A percentile compares a stretch with the other conserved stretches of the same genome.
Conservation (phyloP, 345 rosid genomes). For the Sapria himalayana region DNA sequence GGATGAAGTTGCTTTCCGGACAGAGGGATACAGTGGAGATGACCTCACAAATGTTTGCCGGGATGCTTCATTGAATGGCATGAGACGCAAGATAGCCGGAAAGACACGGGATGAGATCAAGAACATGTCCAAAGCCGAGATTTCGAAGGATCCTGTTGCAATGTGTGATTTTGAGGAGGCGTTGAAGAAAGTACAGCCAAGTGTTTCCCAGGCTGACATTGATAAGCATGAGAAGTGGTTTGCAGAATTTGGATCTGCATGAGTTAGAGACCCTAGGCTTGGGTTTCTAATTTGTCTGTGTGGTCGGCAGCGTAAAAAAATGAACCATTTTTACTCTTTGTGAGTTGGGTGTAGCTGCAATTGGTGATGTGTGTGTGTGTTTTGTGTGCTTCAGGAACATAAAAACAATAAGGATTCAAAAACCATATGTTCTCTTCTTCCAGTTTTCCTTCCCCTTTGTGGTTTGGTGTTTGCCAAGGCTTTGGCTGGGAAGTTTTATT, state of each 20-base stretch:
- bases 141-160: conserved; percentile 88
- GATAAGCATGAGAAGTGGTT: conserved; percentile 99
- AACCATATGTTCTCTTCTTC: too few relatives aligned
- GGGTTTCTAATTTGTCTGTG: too few relatives aligned
- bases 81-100: conserved; percentile 99
- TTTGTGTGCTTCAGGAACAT: too few relatives aligned
- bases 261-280: conserved; percentile 2
- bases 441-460: too few relatives aligned
- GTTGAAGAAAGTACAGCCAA: conserved; percentile 68
- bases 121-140: conserved; percentile 96
- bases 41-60: conserved; percentile 96
- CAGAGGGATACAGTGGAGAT: conserved; percentile 97
- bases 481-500: too few relatives aligned
- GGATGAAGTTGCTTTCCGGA: conserved; percentile 74
- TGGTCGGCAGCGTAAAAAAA: too few relatives aligned
- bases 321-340: too few relatives aligned
- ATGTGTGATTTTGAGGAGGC: conserved; percentile 99
- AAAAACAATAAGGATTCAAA: too few relatives aligned
- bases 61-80: conserved; percentile 94
- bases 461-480: too few relatives aligned
- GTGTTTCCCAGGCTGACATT: conserved; percentile 80
- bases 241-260: conserved; percentile 83
- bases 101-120: conserved; percentile 96
- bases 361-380: too few relatives aligned
- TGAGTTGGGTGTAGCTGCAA: too few relatives aligned